A percentile compares a stretch with the other conserved stretches of the same genome.
Evolutionary conservation across 768 basidiomycete species (phyloP).

Genomic region (Porpolomopsis calyptriformis): DNA sequence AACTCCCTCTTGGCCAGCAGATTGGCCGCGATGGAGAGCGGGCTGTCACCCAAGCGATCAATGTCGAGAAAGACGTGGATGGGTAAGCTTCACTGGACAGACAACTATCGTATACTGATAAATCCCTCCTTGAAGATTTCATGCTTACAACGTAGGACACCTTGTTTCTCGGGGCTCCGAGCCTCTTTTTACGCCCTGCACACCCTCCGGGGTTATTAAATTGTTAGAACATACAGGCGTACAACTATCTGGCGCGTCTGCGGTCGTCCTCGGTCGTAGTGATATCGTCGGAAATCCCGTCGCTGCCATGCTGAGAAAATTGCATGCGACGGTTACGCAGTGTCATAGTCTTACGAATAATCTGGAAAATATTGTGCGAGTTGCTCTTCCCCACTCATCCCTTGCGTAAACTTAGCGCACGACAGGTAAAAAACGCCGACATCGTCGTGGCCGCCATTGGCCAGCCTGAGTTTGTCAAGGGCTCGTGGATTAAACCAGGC

Average conservation of each 20-base stretch:
- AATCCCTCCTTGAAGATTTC: conserved; percentile 53
- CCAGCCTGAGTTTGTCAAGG: conserved; percentile 80
- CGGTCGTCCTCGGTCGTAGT: conserved; percentile 91
- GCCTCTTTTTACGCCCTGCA: conserved; percentile 91
- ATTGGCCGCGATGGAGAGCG: conserved; percentile 77
- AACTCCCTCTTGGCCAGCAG: conserved; percentile 84
- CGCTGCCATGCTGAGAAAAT: conserved; percentile 77
- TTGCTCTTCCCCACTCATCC: background rate
- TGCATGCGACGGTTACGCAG: conserved; percentile 94
- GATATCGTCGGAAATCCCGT: conserved; percentile 98
- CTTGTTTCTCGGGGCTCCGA: conserved; percentile 81
- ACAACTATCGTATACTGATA: background rate
- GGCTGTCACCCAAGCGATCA: conserved; percentile 87
- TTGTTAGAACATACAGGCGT: conserved; percentile 84
- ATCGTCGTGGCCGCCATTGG: conserved; percentile 97
- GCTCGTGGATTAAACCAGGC: conserved; percentile 91
- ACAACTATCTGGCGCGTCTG: conserved; percentile 63
- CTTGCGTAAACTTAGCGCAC: background rate
- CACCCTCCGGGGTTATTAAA: conserved; percentile 84
- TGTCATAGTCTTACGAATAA: conserved; percentile 89
- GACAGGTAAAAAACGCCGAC: conserved; percentile 75
- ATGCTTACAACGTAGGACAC: conserved; percentile 96
- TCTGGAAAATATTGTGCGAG: conserved; percentile 63
- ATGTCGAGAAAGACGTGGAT: conserved; percentile 92
- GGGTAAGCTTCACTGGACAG: conserved; percentile 43